These are phyloP conservation scores for Beauveria asiatica DNA, from an alignment of 2,329 filamentous ascomycete genomes.

Conservation along the genomic window DNA sequence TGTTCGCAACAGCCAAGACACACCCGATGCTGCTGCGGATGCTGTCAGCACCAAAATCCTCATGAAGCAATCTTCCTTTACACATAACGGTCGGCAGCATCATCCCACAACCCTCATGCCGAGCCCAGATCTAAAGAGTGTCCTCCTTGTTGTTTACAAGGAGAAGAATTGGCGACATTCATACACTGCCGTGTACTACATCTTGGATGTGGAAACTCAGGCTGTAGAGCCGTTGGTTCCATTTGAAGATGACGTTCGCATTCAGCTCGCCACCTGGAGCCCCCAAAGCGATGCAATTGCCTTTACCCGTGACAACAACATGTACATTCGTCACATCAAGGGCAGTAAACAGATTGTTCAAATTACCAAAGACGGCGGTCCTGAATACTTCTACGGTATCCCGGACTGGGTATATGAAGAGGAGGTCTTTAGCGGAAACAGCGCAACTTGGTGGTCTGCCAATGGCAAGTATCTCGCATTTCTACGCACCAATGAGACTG, in stretches of 20 bases:
- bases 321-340: constrained; percentile 63
- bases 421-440: constrained; percentile 58
- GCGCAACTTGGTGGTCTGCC: constrained; percentile 89
- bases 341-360: constrained; percentile 50
- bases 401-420: constrained; percentile 95
- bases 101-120: constrained; percentile 59
- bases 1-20: constrained; percentile 46
- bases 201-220: constrained; percentile 82
- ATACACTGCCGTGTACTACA: constrained; percentile 77
- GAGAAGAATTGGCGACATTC: constrained; percentile 86
- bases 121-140: constrained; percentile 75
- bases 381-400: constrained; percentile 87
- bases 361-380: constrained; percentile 80
- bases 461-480: constrained; percentile 88
- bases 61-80: constrained; percentile 62
- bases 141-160: constrained; percentile 67
- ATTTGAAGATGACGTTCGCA: constrained; percentile 49
- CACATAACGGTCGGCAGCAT: constrained; percentile 46
- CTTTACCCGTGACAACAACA: constrained; percentile 86
- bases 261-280: constrained; percentile 87
- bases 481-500: constrained; percentile 85
- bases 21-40: constrained; percentile 20
- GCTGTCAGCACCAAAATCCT: constrained; percentile 41
- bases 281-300: constrained; percentile 77
- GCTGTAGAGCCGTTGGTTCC: constrained; percentile 70